Evolutionary conservation across 176 grass and related monocot genomes (phyloP), one percentile per base, ranked within the genome.

Genomic region (Zoysia pacifica): DNA sequence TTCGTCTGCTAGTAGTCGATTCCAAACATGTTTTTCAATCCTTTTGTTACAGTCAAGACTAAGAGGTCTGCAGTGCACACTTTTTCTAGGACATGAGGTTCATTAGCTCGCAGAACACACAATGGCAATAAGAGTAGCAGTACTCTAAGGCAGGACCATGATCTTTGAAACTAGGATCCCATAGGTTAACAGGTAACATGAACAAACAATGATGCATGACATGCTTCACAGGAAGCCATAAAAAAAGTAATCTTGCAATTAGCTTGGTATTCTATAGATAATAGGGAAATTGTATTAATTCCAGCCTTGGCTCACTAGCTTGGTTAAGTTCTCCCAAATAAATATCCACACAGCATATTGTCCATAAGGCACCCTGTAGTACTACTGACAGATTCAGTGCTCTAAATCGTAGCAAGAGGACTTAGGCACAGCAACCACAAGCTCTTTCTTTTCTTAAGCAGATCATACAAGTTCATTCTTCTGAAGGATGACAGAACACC

Each of bases 311-410:
- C 28, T 28, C 28, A 28, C 28, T 28, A 28, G 28, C 28, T 74
- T 9, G 44, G 20, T 44, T 47, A 48, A 61, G 38, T 20, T 73
- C 43, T 47, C 36, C 49, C 11, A 56, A 70, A 74, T 59, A 49
- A 70, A 74, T 59, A 49, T 80, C 52, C 49, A 37, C 47, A 79
- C 47, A 79, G 58, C n/a, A 61, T 61, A 61, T 61, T 2, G 19
- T 61, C n/a, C 52, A 49, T 58, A n/a, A 67, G 16, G 9, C 56
- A 72, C 42, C n/a, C 63, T 20, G 11, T 36, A 72, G 36, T 52
- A 72, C 58, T 35, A 63, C 38, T 28, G 18, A 77, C 16, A 40
- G 20, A 36, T 67, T 2, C 63, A 74, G 80, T 53, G 46, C 46
- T 53, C 36, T 18, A 11, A 85, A 40, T 69, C 37, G 12, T 10